Conservation (phyloP, 148 eudicot genomes). For the Nyssa sinensis region DNA sequence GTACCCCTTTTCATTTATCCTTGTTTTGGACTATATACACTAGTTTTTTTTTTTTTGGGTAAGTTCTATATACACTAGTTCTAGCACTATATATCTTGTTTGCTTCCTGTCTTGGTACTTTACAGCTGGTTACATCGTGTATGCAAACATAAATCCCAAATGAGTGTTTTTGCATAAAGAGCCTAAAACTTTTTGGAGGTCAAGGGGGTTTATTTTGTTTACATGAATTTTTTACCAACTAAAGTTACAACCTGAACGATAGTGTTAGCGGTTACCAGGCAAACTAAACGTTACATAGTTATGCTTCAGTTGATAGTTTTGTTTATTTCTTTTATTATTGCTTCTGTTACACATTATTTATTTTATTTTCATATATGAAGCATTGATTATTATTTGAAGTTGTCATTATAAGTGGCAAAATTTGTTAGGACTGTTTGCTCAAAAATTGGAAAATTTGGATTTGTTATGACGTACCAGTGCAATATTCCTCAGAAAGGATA, state of each 20-base stretch:
- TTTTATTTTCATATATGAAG: background rate
- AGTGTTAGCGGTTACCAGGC: background rate
- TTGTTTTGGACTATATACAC: no score
- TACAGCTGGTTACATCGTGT: background rate
- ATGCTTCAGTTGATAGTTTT: background rate
- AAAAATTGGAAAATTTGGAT: background rate
- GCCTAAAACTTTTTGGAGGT: background rate
- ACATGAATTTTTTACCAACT: background rate
- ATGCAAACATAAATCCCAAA: background rate
- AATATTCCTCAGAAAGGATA: slow-evolving; percentile 6
- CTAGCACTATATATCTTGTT: background rate
- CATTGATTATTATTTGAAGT: background rate
- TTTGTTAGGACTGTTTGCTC: background rate
- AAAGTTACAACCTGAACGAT: background rate
- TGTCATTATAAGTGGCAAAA: background rate
- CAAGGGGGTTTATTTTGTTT: background rate
- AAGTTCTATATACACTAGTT: no score
- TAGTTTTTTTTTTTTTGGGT: no score
- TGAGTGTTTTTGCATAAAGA: background rate
- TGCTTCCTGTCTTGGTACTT: background rate
- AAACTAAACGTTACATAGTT: background rate
- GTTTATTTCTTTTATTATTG: background rate
- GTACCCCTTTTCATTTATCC: no score
- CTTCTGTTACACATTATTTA: background rate
- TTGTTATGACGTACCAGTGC: background rate